These are phyloP conservation scores for Meira miltonrushii DNA, from an alignment of 1,284 basidiomycete genomes.

Conservation along the genomic window DNA sequence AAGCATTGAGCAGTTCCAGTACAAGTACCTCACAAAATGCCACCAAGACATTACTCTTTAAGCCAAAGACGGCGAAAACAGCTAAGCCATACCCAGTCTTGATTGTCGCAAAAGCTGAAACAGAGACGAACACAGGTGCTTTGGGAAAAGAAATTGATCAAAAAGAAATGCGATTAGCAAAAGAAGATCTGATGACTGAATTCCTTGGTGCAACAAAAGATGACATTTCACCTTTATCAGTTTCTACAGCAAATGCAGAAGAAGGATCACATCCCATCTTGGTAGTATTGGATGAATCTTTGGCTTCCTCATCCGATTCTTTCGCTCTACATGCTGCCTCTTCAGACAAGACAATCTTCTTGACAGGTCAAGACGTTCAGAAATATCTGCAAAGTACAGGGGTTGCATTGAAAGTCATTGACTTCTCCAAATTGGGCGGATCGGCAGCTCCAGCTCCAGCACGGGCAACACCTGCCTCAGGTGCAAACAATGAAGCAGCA, in stretches of 20 bases:
- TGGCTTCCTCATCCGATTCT: conserved; percentile 31
- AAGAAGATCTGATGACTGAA: conserved; percentile 77
- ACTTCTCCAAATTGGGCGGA: conserved; percentile 15
- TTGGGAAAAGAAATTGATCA: conserved; percentile 77
- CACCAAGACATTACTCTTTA: conserved; percentile 79
- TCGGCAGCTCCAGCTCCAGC: neutral
- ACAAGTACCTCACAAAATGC: conserved; percentile 13
- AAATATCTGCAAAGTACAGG: conserved; percentile 42
- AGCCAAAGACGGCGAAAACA: conserved; percentile 82
- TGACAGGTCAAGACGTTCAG: conserved; percentile 39
- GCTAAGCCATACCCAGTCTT: conserved; percentile 72
- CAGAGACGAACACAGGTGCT: conserved; percentile 64
- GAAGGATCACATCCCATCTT: conserved; percentile 24
- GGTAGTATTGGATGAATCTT: conserved; percentile 34
- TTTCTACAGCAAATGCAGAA: conserved; percentile 31
- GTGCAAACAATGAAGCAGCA: conserved; percentile 5
- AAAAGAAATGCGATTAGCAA: conserved; percentile 84
- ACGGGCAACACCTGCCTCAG: neutral
- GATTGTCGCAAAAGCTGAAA: conserved; percentile 75
- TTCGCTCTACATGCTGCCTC: conserved; percentile 45
- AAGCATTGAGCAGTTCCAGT: conserved; percentile 21
- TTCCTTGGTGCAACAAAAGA: conserved; percentile 81
- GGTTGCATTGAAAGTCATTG: conserved; percentile 39
- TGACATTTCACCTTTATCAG: conserved; percentile 56
- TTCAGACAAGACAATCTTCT: conserved; percentile 43